These are phyloP conservation scores for Solanum okadae DNA, from an alignment of 257 asterid species.

Conservation along the genomic window DNA sequence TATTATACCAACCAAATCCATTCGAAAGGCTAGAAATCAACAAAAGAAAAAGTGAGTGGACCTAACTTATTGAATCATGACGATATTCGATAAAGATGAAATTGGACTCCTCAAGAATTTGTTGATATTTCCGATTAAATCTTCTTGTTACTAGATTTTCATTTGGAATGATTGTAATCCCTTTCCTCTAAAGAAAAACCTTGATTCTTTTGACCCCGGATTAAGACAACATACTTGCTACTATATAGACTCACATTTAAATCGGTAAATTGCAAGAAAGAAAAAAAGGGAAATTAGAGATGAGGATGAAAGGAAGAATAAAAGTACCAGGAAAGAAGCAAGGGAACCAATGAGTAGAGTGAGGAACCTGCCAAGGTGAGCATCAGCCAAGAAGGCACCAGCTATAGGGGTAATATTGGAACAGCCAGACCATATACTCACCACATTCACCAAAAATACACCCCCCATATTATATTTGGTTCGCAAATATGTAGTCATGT, in stretches of 20 bases:
- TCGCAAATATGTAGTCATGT: conserved; percentile 54
- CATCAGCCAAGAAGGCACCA: conserved; percentile 69
- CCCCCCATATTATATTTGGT: conserved; percentile 57
- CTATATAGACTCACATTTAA: neutral
- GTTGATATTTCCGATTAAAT: neutral
- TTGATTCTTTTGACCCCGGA: neutral
- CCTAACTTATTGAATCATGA: no score
- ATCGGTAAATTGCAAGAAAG: neutral
- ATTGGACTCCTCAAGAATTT: neutral
- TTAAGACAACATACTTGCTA: neutral
- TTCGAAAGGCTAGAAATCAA: neutral
- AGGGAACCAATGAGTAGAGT: conserved; percentile 65
- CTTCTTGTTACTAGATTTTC: neutral
- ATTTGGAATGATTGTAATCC: neutral
- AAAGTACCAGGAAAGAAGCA: conserved; percentile 42
- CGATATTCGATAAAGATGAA: no score
- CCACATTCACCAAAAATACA: conserved; percentile 50
- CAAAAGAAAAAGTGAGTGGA: neutral
- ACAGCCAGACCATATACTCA: conserved; percentile 59
- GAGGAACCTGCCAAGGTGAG: conserved; percentile 45
- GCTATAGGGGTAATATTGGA: conserved; percentile 43
- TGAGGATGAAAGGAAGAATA: neutral
- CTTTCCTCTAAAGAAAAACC: neutral
- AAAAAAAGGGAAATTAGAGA: no score
- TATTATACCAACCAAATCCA: neutral